These are phyloP conservation scores for Xerocomus brunneocitrinus DNA, from an alignment of 768 basidiomycete genomes.

Conservation along the genomic window DNA sequence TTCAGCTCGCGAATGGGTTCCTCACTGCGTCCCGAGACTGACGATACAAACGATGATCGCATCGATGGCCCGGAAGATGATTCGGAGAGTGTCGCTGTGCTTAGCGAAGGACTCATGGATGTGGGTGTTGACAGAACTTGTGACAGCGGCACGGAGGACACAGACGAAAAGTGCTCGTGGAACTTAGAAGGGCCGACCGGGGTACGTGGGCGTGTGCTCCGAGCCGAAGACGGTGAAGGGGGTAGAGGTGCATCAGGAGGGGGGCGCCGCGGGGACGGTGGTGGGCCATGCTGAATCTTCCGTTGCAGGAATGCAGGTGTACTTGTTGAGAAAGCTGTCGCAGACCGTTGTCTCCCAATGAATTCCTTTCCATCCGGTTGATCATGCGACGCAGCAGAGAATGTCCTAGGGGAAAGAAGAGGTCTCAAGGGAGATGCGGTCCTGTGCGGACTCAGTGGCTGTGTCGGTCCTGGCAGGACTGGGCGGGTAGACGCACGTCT, in stretches of 20 bases:
- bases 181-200: slow-evolving; percentile 25
- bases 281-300: slow-evolving; percentile 20
- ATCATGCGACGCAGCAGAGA: slow-evolving; percentile 2
- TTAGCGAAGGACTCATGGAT: slow-evolving; percentile 17
- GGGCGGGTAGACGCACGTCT: slow-evolving; percentile 14
- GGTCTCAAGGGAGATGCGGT: slow-evolving; percentile 21
- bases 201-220: slow-evolving; percentile 6
- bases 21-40: slow-evolving; percentile 16
- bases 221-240: slow-evolving; percentile 15
- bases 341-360: slow-evolving; percentile 15
- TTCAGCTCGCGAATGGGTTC: slow-evolving; percentile 9
- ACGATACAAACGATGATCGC: slow-evolving; percentile 22
- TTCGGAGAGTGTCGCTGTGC: slow-evolving; percentile 22
- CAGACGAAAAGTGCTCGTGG: slow-evolving; percentile 31
- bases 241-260: slow-evolving; percentile 30
- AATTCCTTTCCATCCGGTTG: slow-evolving; percentile 8
- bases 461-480: slow-evolving; percentile 9
- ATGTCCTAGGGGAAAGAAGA: slow-evolving; percentile 14
- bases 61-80: slow-evolving; percentile 29
- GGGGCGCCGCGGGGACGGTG: slow-evolving; percentile 25
- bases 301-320: slow-evolving; percentile 29
- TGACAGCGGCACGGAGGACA: slow-evolving; percentile 22
- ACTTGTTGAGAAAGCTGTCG: not conserved
- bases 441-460: slow-evolving; percentile 13
- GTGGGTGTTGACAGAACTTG: slow-evolving; percentile 4